Evolutionary conservation across 306 rosid genomes (phyloP), one percentile per base, ranked within the genome.

Genomic region (Cercis canadensis): DNA sequence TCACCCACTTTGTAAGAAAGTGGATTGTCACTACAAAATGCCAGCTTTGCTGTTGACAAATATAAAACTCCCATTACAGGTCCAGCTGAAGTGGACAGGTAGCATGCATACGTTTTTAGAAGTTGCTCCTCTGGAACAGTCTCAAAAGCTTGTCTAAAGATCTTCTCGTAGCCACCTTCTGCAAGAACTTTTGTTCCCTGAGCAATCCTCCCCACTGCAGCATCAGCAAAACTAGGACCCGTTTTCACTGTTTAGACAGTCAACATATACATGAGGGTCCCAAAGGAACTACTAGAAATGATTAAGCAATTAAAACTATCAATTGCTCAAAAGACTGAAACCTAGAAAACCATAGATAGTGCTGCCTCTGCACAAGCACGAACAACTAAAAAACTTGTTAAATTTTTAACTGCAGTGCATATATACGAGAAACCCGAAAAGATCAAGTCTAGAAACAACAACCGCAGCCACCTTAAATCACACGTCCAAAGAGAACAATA

Each of bases 121-220:
- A 95, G 97, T 44, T 89, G 83, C 85, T 95, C 99, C 70, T 89
- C 96, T 0, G 92, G 92, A 64, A 76, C 81, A 16, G 88, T 91
- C 92, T 91, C 92, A 78, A 95, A 95, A 59, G 81, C 83, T 44
- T 85, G 92, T 41, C 85, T 80, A 74, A 95, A 95, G 60, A 95
- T 87, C 81, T 95, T 95, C 87, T 91, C 99, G 55, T 95, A 87
- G 47, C 99, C 99, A 53, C 99, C 99, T 82, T 95, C 99, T 13
- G 99, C 91, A n/a, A 95, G 85, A 37, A 95, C 99, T 78, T 91
- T 95, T 14, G 97, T 88, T 10, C 96, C 82, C 81, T 95, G 99
- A 67, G 97, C 97, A 78, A 95, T 89, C 78, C 97, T 95, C 69
- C 92, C 94, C 40, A 91, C 99, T 31, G 97, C 96, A 51, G 97